phyloP scores from a whole-genome alignment of 2,329 filamentous ascomycete species.

The Phyllosticta citribraziliensis region DNA sequence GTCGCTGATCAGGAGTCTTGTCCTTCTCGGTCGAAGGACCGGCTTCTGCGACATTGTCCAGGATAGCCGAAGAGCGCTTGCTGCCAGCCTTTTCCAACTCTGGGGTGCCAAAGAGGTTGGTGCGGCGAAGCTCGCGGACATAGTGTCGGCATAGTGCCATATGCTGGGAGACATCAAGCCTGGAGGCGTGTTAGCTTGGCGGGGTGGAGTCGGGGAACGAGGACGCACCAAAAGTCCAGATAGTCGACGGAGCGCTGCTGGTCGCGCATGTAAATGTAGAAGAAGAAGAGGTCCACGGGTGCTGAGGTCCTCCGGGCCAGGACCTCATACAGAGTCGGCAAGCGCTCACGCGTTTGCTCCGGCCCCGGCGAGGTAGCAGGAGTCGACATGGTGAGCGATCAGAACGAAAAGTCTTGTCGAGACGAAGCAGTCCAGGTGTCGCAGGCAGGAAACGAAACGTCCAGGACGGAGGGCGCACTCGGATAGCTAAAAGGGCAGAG shows the following conservation, averaged over 20 bases:
- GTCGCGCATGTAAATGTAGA: conserved; percentile 99
- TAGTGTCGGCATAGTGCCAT: conserved; percentile 97
- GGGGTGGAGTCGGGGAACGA: not conserved
- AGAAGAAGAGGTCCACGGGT: conserved; percentile 93
- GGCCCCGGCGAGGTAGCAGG: conserved; percentile 11
- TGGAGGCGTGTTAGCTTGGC: conserved; percentile 29
- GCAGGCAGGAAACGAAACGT: not conserved
- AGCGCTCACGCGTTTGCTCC: conserved; percentile 55
- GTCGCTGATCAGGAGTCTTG: conserved; percentile 72
- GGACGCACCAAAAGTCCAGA: conserved; percentile 87
- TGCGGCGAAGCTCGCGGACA: conserved; percentile 86
- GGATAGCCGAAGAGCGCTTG: conserved; percentile 72
- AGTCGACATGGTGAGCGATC: conserved; percentile 4
- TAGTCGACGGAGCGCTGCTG: conserved; percentile 97
- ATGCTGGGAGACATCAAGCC: conserved; percentile 98
- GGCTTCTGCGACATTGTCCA: conserved; percentile 52
- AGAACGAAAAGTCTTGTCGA: not conserved
- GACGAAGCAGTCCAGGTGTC: not conserved
- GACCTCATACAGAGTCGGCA: conserved; percentile 93
- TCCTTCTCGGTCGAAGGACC: conserved; percentile 55
- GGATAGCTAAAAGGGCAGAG: not conserved
- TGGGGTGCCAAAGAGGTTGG: conserved; percentile 84
- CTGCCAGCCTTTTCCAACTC: conserved; percentile 70
- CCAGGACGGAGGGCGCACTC: not conserved
- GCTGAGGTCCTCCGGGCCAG: conserved; percentile 87